These are phyloP conservation scores for Boletellus ananiceps DNA, from an alignment of 768 basidiomycete genomes.

Conservation along the genomic window DNA sequence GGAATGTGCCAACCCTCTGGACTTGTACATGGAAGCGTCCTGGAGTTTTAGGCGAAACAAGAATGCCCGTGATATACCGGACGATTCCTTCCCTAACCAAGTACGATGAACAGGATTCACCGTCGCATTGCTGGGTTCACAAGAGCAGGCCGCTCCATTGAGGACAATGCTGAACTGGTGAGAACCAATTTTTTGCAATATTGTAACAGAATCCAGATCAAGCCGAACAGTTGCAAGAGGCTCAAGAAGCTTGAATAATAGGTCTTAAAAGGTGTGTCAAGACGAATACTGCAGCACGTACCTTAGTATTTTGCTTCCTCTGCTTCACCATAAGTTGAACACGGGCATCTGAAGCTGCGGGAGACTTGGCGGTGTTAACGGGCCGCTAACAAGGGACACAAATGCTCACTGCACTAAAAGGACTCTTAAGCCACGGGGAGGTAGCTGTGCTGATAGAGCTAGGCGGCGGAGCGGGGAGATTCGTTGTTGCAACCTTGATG, in stretches of 20 bases:
- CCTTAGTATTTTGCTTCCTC: conserved; percentile 18
- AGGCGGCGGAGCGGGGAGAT: background rate
- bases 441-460: conserved; percentile 4
- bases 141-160: conserved; percentile 36
- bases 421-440: conserved; percentile 28
- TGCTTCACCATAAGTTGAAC: conserved; percentile 9
- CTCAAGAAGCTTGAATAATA: conserved; percentile 15
- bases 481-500: conserved; percentile 6
- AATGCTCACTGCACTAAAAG: conserved; percentile 23
- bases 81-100: conserved; percentile 49
- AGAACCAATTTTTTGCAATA: conserved; percentile 35
- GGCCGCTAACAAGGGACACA: background rate
- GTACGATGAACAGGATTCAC: conserved; percentile 43
- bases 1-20: conserved; percentile 30
- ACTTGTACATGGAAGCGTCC: conserved; percentile 45
- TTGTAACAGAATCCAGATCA: conserved; percentile 43
- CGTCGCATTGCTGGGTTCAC: conserved; percentile 46
- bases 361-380: conserved; percentile 17
- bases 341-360: conserved; percentile 13
- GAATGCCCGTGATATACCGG: conserved; percentile 40
- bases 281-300: conserved; percentile 3
- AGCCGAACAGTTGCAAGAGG: conserved; percentile 40
- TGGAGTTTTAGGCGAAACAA: conserved; percentile 40
- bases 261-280: background rate
- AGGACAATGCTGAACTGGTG: conserved; percentile 43